A percentile compares a stretch with the other conserved stretches of the same genome.
Evolutionary conservation across 2,329 filamentous ascomycete species (phyloP).

Genomic region (Ophiostoma sp.): DNA sequence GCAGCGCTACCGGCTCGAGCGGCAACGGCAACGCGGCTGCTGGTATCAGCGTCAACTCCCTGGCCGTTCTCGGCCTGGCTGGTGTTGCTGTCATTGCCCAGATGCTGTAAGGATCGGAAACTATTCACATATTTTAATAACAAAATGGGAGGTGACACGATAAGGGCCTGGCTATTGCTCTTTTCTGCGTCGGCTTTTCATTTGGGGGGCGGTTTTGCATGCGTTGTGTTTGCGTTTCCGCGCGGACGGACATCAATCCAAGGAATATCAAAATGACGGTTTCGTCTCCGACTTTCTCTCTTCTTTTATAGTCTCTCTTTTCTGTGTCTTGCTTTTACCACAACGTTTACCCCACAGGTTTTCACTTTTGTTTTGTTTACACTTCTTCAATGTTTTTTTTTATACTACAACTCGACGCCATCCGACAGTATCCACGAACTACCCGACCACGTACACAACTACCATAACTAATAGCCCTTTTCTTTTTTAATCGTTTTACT

Average conservation of each 20-base stretch:
- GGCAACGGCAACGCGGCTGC: constrained; percentile 46
- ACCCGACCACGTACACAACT: constrained; percentile 27
- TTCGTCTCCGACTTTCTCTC: background rate
- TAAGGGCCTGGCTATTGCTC: constrained; percentile 11
- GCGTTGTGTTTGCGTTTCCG: constrained; percentile 16
- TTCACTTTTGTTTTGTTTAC: constrained; percentile 14
- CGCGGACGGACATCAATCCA: constrained; percentile 9
- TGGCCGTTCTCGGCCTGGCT: constrained; percentile 49
- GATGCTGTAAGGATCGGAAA: constrained; percentile 48
- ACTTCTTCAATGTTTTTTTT: background rate
- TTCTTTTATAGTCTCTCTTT: constrained; percentile 4
- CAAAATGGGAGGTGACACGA: background rate
- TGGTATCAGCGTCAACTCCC: constrained; percentile 49
- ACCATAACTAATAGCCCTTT: constrained; percentile 31
- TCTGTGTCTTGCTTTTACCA: constrained; percentile 20
- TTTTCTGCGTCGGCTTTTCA: background rate
- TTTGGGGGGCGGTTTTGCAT: constrained; percentile 14
- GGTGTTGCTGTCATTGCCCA: constrained; percentile 45
- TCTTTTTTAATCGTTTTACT: constrained; percentile 8
- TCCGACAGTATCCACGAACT: constrained; percentile 16
- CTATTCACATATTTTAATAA: constrained; percentile 28
- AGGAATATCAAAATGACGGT: constrained; percentile 19
- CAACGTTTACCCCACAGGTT: constrained; percentile 12
- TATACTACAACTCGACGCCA: constrained; percentile 15
- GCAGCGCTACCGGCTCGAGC: constrained; percentile 34